phyloP scores from a whole-genome alignment of 768 basidiomycete species.

The Tricholoma hemisulphureum region DNA sequence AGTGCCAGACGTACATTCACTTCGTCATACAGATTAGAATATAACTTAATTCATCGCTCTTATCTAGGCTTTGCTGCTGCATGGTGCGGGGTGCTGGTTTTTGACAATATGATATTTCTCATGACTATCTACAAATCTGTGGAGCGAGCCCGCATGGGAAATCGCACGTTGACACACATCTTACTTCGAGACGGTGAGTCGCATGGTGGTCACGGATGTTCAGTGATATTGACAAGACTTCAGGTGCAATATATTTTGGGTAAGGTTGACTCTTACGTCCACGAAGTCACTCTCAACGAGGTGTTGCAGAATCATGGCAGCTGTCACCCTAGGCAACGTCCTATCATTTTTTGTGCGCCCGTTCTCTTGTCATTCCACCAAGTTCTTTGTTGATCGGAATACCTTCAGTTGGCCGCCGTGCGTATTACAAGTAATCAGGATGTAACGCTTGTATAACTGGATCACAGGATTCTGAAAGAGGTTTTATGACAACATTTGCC shows the following conservation, averaged over 20 bases:
- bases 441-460: background rate
- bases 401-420: constrained; percentile 14
- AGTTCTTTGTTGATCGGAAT: background rate
- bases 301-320: constrained; percentile 21
- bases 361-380: background rate
- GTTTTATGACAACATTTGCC: constrained; percentile 21
- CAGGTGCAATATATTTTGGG: constrained; percentile 45
- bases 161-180: constrained; percentile 27
- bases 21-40: background rate
- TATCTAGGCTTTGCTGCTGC: constrained; percentile 32
- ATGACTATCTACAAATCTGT: constrained; percentile 41
- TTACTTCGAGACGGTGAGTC: constrained; percentile 44
- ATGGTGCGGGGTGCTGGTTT: constrained; percentile 40
- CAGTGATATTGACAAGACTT: background rate
- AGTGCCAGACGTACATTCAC: constrained; percentile 19
- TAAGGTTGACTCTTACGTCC: constrained; percentile 10
- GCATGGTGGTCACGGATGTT: background rate
- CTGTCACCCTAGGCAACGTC: constrained; percentile 18
- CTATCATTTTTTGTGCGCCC: constrained; percentile 22
- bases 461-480: constrained; percentile 18
- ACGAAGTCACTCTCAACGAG: background rate
- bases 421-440: constrained; percentile 3
- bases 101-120: constrained; percentile 40
- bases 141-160: constrained; percentile 16
- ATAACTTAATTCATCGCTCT: background rate